Evolutionary conservation across 2,329 filamentous ascomycete species (phyloP).

Genomic region (Aspergillus chevalieri): DNA sequence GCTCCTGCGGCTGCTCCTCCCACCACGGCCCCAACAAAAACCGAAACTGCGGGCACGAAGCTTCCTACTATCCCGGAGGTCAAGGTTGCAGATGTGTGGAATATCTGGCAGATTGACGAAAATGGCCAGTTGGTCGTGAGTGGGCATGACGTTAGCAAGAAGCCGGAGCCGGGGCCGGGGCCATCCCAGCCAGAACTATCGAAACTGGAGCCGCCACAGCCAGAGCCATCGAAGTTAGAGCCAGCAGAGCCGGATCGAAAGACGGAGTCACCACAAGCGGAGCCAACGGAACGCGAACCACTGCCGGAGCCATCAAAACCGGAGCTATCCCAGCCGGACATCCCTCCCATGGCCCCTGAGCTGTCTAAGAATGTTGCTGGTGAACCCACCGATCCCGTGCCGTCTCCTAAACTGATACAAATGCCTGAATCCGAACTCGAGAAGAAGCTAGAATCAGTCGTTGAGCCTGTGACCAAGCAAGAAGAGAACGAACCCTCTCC

Average conservation of each 20-base stretch:
- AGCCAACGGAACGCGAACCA: no score
- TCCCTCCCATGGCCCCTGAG: slow-evolving; percentile 19
- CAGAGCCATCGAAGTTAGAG: no score
- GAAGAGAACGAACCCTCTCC: slow-evolving; percentile 3
- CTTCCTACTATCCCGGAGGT: slow-evolving; percentile 32
- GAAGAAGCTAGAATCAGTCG: slow-evolving; percentile 3
- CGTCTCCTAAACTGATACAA: neutral
- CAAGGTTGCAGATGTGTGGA: slow-evolving; percentile 34
- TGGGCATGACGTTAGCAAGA: slow-evolving; percentile 13
- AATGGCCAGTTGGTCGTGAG: slow-evolving; percentile 28
- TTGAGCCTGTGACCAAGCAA: neutral
- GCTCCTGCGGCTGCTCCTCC: slow-evolving; percentile 31
- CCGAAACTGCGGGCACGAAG: slow-evolving; percentile 47
- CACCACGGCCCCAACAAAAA: neutral
- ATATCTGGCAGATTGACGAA: slow-evolving; percentile 33
- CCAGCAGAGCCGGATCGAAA: no score
- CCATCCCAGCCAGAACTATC: neutral
- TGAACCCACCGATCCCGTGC: slow-evolving; percentile 27
- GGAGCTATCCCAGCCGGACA: slow-evolving; percentile 5
- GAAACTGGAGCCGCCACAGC: neutral
- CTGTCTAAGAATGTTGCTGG: slow-evolving; percentile 30
- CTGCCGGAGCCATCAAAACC: slow-evolving; percentile 4
- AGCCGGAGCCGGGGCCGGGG: slow-evolving; percentile 4
- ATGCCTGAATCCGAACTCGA: neutral
- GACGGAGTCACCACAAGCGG: no score